Conservation (phyloP, 1,284 basidiomycete genomes). For the Cutaneotrichosporon mucoides region DNA sequence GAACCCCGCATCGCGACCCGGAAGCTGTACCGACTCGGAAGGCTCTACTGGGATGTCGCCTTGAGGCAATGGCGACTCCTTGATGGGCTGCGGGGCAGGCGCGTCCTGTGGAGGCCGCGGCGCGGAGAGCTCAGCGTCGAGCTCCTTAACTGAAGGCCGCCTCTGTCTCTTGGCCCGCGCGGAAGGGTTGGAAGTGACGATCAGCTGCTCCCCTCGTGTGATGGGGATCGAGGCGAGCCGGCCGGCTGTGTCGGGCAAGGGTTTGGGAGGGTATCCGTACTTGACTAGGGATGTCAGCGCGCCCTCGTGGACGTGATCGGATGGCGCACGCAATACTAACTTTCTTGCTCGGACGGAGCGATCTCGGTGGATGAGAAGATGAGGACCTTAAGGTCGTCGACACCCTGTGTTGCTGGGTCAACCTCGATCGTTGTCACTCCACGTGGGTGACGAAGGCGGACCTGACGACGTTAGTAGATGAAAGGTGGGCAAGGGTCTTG, state of each 20-base stretch:
- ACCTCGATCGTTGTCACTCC: slow-evolving; percentile 71
- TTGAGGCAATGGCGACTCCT: slow-evolving; percentile 11
- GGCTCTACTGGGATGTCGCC: slow-evolving; percentile 25
- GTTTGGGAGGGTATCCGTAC: slow-evolving; percentile 73
- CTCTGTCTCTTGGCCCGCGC: slow-evolving; percentile 18
- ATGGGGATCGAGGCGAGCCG: slow-evolving; percentile 71
- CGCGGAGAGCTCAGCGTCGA: slow-evolving; percentile 32
- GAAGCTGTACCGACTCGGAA: slow-evolving; percentile 31
- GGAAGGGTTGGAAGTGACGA: slow-evolving; percentile 66
- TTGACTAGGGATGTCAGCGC: slow-evolving; percentile 60
- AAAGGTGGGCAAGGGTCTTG: too few species aligned
- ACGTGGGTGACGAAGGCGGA: slow-evolving; percentile 73
- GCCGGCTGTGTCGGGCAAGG: slow-evolving; percentile 66
- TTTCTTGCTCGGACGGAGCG: slow-evolving; percentile 66
- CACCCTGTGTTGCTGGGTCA: slow-evolving; percentile 56
- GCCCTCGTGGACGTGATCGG: not conserved
- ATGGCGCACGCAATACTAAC: too few species aligned
- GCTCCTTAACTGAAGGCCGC: slow-evolving; percentile 34
- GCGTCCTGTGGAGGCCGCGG: slow-evolving; percentile 27
- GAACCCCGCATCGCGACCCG: slow-evolving; percentile 51
- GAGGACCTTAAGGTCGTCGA: slow-evolving; percentile 67
- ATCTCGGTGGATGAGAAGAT: slow-evolving; percentile 66
- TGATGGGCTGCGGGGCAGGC: slow-evolving; percentile 9
- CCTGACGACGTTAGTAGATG: slow-evolving; percentile 25
- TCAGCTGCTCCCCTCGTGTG: slow-evolving; percentile 72